Evolutionary conservation across 805 yeast genomes (phyloP).

Genomic region (Wickerhamomyces canadensis): DNA sequence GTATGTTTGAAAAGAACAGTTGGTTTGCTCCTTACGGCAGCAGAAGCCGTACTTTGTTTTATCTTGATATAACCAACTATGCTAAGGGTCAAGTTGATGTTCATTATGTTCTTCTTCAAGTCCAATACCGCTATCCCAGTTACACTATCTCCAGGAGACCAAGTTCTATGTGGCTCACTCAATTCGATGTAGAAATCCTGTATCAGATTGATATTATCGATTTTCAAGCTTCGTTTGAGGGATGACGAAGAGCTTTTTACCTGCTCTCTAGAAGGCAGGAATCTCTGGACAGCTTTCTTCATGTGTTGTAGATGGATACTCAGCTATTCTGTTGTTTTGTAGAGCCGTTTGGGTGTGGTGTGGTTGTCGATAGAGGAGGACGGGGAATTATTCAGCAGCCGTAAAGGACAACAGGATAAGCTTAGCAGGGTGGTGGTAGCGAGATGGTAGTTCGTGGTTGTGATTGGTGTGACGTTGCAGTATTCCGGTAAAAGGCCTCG

Average conservation of each 20-base stretch:
- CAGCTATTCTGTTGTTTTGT: conserved; percentile 1
- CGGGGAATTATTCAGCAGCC: not conserved
- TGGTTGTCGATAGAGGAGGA: not conserved
- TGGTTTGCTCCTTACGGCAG: conserved; percentile 47
- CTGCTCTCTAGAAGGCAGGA: conserved; percentile 18
- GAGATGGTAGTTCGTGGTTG: too few species aligned
- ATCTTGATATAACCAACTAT: conserved; percentile 54
- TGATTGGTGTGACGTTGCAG: too few species aligned
- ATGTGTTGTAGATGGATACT: too few species aligned
- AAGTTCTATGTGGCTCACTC: conserved; percentile 69
- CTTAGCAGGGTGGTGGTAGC: too few species aligned
- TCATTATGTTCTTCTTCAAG: conserved; percentile 48
- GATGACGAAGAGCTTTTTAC: conserved; percentile 8
- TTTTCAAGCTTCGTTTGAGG: conserved; percentile 19
- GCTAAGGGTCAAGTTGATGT: conserved; percentile 47
- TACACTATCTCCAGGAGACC: conserved; percentile 76
- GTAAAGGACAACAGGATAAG: too few species aligned
- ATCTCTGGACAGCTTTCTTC: conserved; percentile 24
- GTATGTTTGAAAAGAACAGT: conserved; percentile 53
- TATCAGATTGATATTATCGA: conserved; percentile 31
- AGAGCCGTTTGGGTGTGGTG: not conserved
- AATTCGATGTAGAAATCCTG: conserved; percentile 66
- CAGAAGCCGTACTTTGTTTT: conserved; percentile 42
- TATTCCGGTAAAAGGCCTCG: too few species aligned
- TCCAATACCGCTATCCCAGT: conserved; percentile 57